A percentile compares a stretch with the other conserved stretches of the same genome.
Conservation (phyloP, 306 rosid species). For the Vigna nakashimae region DNA sequence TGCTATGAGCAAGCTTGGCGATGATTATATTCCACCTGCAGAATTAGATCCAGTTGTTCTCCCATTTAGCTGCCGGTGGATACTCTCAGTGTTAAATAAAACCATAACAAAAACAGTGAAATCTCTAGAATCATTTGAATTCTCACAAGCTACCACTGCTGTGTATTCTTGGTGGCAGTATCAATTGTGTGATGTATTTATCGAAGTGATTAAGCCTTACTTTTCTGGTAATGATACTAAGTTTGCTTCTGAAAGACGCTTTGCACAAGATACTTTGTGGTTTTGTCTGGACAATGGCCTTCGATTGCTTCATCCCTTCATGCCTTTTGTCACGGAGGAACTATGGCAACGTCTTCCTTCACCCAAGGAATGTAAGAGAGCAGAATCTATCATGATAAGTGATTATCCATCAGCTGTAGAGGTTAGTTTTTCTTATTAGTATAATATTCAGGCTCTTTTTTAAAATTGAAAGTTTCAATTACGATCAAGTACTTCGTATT, state of each 20-base stretch:
- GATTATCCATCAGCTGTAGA: conserved; percentile 74
- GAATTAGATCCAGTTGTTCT: conserved; percentile 62
- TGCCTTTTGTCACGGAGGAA: conserved; percentile 98
- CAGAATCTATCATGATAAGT: conserved; percentile 81
- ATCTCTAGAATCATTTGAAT: conserved; percentile 71
- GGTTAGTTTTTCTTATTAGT: conserved; percentile 58
- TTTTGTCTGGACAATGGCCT: conserved; percentile 91
- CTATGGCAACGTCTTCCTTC: conserved; percentile 98
- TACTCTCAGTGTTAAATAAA: conserved; percentile 80
- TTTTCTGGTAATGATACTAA: conserved; percentile 69
- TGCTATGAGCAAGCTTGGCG: conserved; percentile 95
- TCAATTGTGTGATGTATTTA: conserved; percentile 94
- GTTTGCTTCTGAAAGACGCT: conserved; percentile 62
- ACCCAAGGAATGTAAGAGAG: conserved; percentile 56
- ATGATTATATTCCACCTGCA: conserved; percentile 70
- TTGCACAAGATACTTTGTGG: conserved; percentile 89
- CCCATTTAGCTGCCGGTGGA: conserved; percentile 97
- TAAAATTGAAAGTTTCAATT: conserved; percentile 1
- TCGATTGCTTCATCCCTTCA: conserved; percentile 95
- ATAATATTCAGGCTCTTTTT: background rate
- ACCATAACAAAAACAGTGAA: conserved; percentile 64
- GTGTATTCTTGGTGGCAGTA: conserved; percentile 96
- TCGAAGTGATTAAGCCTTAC: conserved; percentile 92
- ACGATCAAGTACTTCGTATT: background rate
- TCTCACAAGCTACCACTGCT: conserved; percentile 86